phyloP scores from a whole-genome alignment of 2,329 filamentous ascomycete species.

The Fusarium chlamydosporum region DNA sequence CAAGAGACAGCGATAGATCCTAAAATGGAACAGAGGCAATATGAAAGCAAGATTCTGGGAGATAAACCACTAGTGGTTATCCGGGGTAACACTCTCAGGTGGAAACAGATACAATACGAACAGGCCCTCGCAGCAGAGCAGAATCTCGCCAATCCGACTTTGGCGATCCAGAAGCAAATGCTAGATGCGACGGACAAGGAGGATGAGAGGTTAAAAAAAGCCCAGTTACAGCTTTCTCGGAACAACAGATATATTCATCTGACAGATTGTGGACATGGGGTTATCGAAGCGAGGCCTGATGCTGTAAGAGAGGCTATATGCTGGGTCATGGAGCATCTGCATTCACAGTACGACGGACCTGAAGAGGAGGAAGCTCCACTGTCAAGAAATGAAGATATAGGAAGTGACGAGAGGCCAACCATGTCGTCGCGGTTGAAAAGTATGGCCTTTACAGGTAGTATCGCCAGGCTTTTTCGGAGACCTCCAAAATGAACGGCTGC shows the following conservation, averaged over 20 bases:
- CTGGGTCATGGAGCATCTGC: slow-evolving; percentile 39
- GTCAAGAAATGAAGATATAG: rapidly evolving
- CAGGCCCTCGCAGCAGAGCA: slow-evolving; percentile 17
- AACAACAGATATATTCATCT: slow-evolving; percentile 41
- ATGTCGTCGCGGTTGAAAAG: neutral
- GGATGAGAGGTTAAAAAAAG: slow-evolving; percentile 43
- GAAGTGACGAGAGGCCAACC: rapidly evolving
- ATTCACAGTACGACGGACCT: rapidly evolving
- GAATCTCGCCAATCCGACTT: slow-evolving; percentile 2
- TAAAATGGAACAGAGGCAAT: slow-evolving; percentile 33
- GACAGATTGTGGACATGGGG: slow-evolving; percentile 40
- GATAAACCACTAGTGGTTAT: slow-evolving; percentile 41
- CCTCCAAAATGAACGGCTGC: neutral
- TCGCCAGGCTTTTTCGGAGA: slow-evolving; percentile 2
- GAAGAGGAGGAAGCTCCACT: rapidly evolving
- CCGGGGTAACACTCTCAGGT: slow-evolving; percentile 43
- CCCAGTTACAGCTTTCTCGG: slow-evolving; percentile 33
- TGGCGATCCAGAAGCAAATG: slow-evolving; percentile 28
- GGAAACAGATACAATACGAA: slow-evolving; percentile 36
- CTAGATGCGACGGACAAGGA: slow-evolving; percentile 36
- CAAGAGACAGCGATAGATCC: slow-evolving; percentile 40
- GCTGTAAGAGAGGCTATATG: slow-evolving; percentile 27
- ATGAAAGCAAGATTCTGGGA: slow-evolving; percentile 21
- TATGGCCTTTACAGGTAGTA: neutral
- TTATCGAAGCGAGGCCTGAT: slow-evolving; percentile 36